Evolutionary conservation across 495 filamentous ascomycete species (phyloP).

Genomic region (Talaromyces borbonicus): DNA sequence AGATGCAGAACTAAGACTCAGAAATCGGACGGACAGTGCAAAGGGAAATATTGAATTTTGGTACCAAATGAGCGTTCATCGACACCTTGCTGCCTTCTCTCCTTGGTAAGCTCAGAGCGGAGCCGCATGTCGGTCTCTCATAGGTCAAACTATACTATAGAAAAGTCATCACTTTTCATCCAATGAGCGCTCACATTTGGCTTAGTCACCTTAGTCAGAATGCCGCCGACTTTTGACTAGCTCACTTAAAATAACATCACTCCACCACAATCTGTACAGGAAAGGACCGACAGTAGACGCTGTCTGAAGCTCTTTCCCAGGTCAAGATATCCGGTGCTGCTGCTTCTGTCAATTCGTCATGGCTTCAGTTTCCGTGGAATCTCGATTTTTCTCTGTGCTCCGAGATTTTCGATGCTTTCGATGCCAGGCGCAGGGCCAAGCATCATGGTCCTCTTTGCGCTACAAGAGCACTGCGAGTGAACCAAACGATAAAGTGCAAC

Average conservation of each 20-base stretch:
- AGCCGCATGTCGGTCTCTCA: neutral
- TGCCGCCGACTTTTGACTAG: too few species aligned
- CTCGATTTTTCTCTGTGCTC: slow-evolving; percentile 12
- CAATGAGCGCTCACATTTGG: neutral
- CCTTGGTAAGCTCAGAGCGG: neutral
- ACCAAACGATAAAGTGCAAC: slow-evolving; percentile 38
- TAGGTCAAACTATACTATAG: slow-evolving; percentile 2
- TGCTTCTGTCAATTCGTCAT: slow-evolving; percentile 2
- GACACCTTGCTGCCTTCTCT: neutral
- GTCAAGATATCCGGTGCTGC: neutral
- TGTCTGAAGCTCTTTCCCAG: neutral
- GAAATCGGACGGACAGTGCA: neutral
- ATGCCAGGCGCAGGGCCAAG: slow-evolving; percentile 34
- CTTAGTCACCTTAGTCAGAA: neutral
- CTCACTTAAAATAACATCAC: too few species aligned
- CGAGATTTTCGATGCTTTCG: slow-evolving; percentile 26
- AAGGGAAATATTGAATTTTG: too few species aligned
- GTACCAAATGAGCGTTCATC: neutral
- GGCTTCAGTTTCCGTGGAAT: neutral
- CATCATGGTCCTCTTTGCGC: slow-evolving; percentile 14
- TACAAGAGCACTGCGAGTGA: slow-evolving; percentile 11
- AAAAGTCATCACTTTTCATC: neutral
- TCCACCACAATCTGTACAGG: too few species aligned
- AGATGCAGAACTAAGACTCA: neutral
- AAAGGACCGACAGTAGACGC: neutral